phyloP scores from a whole-genome alignment of 805 yeast species.

The Scheffersomyces lignosus region DNA sequence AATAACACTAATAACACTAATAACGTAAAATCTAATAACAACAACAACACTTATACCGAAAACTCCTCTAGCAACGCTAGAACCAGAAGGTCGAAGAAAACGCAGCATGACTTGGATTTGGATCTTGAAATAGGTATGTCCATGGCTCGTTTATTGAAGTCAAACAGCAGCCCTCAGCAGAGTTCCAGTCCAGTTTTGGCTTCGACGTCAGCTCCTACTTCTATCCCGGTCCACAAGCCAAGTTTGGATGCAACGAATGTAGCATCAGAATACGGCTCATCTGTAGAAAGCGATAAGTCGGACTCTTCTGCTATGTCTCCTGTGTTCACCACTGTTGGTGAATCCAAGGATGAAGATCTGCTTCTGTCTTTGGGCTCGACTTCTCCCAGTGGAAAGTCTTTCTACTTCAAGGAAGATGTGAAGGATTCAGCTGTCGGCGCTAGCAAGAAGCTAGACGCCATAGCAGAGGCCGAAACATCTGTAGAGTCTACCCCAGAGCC shows the following conservation, averaged over 20 bases:
- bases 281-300: conserved; percentile 44
- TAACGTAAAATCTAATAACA: conserved; percentile 4
- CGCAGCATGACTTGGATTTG: conserved; percentile 17
- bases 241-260: conserved; percentile 3
- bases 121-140: conserved; percentile 48
- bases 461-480: conserved; percentile 18
- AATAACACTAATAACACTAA: conserved; percentile 7
- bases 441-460: conserved; percentile 17
- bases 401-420: conserved; percentile 4
- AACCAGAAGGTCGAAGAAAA: conserved; percentile 2
- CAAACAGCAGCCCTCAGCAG: conserved; percentile 3
- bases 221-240: conserved; percentile 2
- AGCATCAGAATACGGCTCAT: conserved; percentile 30
- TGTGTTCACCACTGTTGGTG: conserved; percentile 32
- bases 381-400: conserved; percentile 14
- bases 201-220: not conserved
- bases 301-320: conserved; percentile 30
- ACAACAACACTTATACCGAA: conserved; percentile 3
- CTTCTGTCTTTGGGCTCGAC: conserved; percentile 34
- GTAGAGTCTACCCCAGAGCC: conserved; percentile 18
- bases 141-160: conserved; percentile 40
- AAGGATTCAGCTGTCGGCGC: conserved; percentile 3
- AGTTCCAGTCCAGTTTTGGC: conserved; percentile 5
- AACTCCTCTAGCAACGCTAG: conserved; percentile 12
- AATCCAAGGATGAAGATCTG: conserved; percentile 36